Base-by-base conservation (phyloP, 2,329 filamentous ascomycete species). In the Fusarium mundagurra region DNA sequence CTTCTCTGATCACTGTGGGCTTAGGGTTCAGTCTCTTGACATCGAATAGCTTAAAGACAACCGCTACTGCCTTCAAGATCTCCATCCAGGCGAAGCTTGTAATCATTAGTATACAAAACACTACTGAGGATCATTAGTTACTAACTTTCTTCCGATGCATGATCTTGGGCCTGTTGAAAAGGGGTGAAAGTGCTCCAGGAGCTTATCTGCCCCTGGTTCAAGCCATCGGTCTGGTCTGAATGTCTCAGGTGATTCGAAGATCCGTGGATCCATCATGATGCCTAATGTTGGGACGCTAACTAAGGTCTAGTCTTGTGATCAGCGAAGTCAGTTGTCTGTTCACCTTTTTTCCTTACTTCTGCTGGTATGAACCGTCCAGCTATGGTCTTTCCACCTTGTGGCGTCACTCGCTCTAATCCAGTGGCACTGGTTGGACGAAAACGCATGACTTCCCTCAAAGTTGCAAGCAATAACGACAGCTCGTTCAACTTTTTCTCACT, bases 261-360 rank as follows among this genome's bases (percentile, higher is more conserved):
- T n/a, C 12, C 27, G 16, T 7, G 53, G 53, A 18, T 55, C 36
- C 53, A 33, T 55, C 53, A 55, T 55, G 20, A 55, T 5, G 6
- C 53, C 53, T 8, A 55, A 43, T 6, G 27, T 55, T 31, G 53
- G 53, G 6, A 55, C 36, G 8, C 53, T 55, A 3, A 43, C 27
- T 16, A 55, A 43, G 2, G 53, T 55, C 53, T 55, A 10, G 10
- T 2, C 10, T 7, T 55, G 11, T 27, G 4, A 8, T 55, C 27
- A 55, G 27, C 4, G 3, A 3, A 31, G 11, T 55, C 11, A 3
- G n/a, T 2, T 0, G 8, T 22, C 50, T 29, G 4, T 9, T 31
- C 20, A 7, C 16, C 7, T n/a, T 22, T 9, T n/a, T 3, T 3
- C 14, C 24, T 10, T n/a, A 24, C 53, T 3, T 20, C 8, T 11